A percentile compares a stretch with the other conserved stretches of the same genome.
Conservation (phyloP, 73 alveolate genomes). For the Paramecium tetraurelia region DNA sequence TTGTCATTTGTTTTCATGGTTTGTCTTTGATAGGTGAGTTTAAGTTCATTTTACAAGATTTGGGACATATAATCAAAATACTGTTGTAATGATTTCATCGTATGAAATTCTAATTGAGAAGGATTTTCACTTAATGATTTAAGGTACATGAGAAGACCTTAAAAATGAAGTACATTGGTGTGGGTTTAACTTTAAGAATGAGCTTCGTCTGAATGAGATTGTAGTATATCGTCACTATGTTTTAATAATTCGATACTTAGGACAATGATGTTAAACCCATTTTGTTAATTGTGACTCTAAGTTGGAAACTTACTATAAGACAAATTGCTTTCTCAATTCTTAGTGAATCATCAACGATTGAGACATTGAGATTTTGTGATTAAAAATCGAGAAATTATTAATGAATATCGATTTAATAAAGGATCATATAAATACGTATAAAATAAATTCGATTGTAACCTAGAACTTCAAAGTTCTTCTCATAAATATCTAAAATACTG, state of each 20-base stretch:
- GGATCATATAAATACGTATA: neutral
- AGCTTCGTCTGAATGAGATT: neutral
- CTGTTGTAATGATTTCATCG: neutral
- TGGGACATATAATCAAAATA: conserved; percentile 6
- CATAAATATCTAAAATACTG: neutral
- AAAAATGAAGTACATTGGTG: neutral
- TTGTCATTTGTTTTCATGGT: neutral
- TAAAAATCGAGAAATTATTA: conserved; percentile 3
- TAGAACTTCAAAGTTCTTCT: neutral
- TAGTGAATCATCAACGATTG: conserved; percentile 16
- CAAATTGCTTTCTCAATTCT: conserved; percentile 36
- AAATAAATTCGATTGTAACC: neutral
- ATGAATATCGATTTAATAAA: neutral
- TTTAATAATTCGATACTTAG: neutral
- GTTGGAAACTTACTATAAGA: neutral
- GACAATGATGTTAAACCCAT: neutral
- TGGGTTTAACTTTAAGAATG: neutral
- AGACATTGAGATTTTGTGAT: conserved; percentile 23
- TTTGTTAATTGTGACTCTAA: neutral
- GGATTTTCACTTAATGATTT: conserved; percentile 18
- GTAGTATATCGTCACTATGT: neutral
- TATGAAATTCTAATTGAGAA: neutral
- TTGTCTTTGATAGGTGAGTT: neutral
- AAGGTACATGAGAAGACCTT: conserved; percentile 20
- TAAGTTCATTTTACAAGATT: neutral